phyloP scores from a whole-genome alignment of 2,329 filamentous ascomycete species.

The Aurifilum marmelostoma region DNA sequence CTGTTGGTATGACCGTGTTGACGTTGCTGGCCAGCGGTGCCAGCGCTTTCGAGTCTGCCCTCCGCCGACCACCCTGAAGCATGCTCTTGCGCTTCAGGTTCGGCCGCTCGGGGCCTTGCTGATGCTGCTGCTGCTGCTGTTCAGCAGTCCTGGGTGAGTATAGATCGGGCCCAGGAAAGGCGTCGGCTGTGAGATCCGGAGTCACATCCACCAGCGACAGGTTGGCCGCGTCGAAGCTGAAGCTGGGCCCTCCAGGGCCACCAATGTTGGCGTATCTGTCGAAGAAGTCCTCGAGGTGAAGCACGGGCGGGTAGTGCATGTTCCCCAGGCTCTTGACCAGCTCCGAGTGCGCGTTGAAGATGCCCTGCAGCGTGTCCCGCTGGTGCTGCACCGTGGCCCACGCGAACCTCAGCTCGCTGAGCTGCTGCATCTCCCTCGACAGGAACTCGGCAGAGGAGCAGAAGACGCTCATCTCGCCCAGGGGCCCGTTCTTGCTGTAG shows the following conservation, averaged over 20 bases:
- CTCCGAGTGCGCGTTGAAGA: slow-evolving; percentile 79
- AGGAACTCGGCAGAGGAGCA: slow-evolving; percentile 68
- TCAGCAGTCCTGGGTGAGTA: slow-evolving; percentile 46
- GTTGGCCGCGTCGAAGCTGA: slow-evolving; percentile 73
- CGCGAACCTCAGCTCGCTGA: slow-evolving; percentile 72
- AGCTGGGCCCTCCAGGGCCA: slow-evolving; percentile 60
- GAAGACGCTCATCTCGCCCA: slow-evolving; percentile 64
- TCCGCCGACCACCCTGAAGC: slow-evolving; percentile 42
- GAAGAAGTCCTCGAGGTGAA: slow-evolving; percentile 87
- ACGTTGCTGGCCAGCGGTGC: slow-evolving; percentile 41
- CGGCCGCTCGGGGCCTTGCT: slow-evolving; percentile 38
- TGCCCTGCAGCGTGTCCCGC: slow-evolving; percentile 74
- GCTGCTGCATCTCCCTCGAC: slow-evolving; percentile 76
- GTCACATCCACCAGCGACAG: slow-evolving; percentile 70
- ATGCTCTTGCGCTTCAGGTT: slow-evolving; percentile 56
- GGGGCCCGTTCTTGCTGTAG: slow-evolving; percentile 61
- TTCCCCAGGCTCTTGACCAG: slow-evolving; percentile 73
- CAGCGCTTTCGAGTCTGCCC: slow-evolving; percentile 44
- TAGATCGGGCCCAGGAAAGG: slow-evolving; percentile 53
- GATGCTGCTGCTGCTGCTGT: too few relatives aligned
- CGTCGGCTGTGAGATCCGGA: slow-evolving; percentile 63
- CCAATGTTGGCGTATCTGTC: slow-evolving; percentile 71
- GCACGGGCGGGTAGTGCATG: slow-evolving; percentile 76
- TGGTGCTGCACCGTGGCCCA: slow-evolving; percentile 84
- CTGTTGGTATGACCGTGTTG: slow-evolving; percentile 36